phyloP scores from a whole-genome alignment of 345 rosid genomes.

The Turnera subulata region DNA sequence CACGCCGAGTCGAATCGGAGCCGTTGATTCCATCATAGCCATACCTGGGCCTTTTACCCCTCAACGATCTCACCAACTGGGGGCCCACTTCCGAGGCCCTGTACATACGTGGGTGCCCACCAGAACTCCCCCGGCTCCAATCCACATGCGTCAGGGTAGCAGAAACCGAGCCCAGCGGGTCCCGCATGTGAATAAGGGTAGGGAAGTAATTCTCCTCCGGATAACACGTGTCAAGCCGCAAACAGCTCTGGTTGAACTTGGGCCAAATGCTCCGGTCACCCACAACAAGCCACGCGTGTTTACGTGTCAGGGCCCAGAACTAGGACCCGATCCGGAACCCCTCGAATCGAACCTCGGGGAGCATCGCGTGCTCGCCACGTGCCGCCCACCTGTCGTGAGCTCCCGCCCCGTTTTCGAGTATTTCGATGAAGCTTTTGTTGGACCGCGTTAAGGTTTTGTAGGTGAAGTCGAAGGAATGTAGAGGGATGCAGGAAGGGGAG shows the following conservation, averaged over 20 bases:
- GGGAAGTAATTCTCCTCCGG: slow-evolving; percentile 78
- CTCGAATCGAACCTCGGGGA: slow-evolving; percentile 60
- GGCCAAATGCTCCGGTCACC: slow-evolving; percentile 52
- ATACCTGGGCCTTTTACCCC: slow-evolving; percentile 44
- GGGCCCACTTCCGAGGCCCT: slow-evolving; percentile 43
- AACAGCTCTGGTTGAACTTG: slow-evolving; percentile 59
- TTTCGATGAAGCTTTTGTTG: slow-evolving; percentile 64
- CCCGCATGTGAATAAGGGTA: slow-evolving; percentile 58
- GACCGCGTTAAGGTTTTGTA: slow-evolving; percentile 38
- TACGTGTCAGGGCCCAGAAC: slow-evolving; percentile 71
- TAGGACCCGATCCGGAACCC: slow-evolving; percentile 83
- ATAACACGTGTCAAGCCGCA: slow-evolving; percentile 48
- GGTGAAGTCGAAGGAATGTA: slow-evolving; percentile 57
- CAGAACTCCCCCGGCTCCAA: slow-evolving; percentile 40
- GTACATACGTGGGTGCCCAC: slow-evolving; percentile 71
- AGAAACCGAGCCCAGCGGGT: slow-evolving; percentile 50
- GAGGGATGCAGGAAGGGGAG: slow-evolving; percentile 68
- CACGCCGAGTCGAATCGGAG: slow-evolving; percentile 31
- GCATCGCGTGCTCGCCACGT: slow-evolving; percentile 67
- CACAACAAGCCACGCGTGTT: slow-evolving; percentile 62
- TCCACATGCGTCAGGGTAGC: slow-evolving; percentile 82
- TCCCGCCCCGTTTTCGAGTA: slow-evolving; percentile 49
- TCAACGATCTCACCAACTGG: slow-evolving; percentile 38
- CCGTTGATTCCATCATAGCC: slow-evolving; percentile 46
- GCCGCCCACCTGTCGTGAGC: slow-evolving; percentile 68